These are phyloP conservation scores for Licmophora abbreviata DNA, from an alignment of 108 stramenopile species.

Conservation along the genomic window DNA sequence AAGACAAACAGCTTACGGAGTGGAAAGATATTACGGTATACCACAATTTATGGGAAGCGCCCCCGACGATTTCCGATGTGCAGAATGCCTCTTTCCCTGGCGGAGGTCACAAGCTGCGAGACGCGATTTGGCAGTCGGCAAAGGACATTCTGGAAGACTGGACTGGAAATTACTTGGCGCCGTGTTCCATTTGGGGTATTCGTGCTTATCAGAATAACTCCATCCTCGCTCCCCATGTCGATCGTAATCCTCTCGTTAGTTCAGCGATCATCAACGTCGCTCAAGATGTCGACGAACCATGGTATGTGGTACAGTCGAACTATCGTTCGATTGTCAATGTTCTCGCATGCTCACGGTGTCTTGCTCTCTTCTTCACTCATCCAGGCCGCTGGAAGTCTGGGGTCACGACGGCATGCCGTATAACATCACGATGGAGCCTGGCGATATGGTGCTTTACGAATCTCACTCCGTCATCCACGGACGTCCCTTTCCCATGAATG, in stretches of 20 bases:
- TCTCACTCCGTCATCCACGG: conserved; percentile 64
- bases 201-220: conserved; percentile 62
- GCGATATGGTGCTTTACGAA: conserved; percentile 65
- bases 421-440: conserved; percentile 73
- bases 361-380: not conserved
- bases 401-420: conserved; percentile 63
- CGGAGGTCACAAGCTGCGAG: conserved; percentile 17
- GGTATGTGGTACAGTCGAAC: too few species aligned
- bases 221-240: conserved; percentile 83
- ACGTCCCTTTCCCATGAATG: conserved; percentile 56
- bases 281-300: conserved; percentile 68
- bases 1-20: not conserved
- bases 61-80: conserved; percentile 28
- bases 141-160: conserved; percentile 42
- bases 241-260: conserved; percentile 73
- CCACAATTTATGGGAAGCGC: conserved; percentile 51
- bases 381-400: conserved; percentile 63
- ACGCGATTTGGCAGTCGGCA: conserved; percentile 32
- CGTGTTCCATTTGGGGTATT: conserved; percentile 70
- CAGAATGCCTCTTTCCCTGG: conserved; percentile 13
- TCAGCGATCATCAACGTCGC: conserved; percentile 79
- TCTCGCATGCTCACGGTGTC: not conserved
- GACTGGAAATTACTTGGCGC: conserved; percentile 36
- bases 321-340: not conserved
- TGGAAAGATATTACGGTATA: conserved; percentile 49